Conservation (phyloP, 2,329 filamentous ascomycete genomes). For the Penicillium verrucosum region DNA sequence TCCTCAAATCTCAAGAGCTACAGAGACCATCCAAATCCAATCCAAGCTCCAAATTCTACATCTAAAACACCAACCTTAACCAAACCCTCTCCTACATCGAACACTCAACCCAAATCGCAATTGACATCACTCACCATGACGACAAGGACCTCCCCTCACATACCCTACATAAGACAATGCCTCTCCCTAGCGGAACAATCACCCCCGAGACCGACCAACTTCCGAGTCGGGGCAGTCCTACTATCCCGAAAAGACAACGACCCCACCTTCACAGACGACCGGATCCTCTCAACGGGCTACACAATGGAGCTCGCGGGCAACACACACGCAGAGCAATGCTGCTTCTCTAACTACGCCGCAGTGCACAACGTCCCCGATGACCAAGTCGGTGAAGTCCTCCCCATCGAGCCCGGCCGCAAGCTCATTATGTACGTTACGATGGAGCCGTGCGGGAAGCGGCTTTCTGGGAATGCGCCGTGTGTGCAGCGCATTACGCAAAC, state of each 20-base stretch:
- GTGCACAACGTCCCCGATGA: constrained; percentile 37
- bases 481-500: constrained; percentile 70
- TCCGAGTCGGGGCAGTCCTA: constrained; percentile 89
- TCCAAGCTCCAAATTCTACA: not conserved
- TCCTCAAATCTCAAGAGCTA: not conserved
- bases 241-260: constrained; percentile 45
- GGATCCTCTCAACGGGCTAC: constrained; percentile 75
- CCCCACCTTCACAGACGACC: constrained; percentile 34
- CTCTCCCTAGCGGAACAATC: constrained; percentile 74
- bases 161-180: constrained; percentile 64
- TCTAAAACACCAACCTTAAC: too few relatives aligned
- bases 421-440: constrained; percentile 84
- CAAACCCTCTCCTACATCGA: not conserved
- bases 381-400: constrained; percentile 41
- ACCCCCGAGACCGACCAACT: constrained; percentile 85
- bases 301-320: constrained; percentile 89
- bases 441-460: constrained; percentile 52
- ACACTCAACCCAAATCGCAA: not conserved
- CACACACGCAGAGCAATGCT: constrained; percentile 94
- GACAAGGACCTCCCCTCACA: constrained; percentile 30
- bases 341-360: constrained; percentile 64
- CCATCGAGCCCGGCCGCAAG: constrained; percentile 40
- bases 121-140: constrained; percentile 17
- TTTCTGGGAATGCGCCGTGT: constrained; percentile 52
- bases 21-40: not conserved